Evolutionary conservation across 768 basidiomycete species (phyloP), one percentile per base, ranked within the genome.

Genomic region (Lentinula detonsa): DNA sequence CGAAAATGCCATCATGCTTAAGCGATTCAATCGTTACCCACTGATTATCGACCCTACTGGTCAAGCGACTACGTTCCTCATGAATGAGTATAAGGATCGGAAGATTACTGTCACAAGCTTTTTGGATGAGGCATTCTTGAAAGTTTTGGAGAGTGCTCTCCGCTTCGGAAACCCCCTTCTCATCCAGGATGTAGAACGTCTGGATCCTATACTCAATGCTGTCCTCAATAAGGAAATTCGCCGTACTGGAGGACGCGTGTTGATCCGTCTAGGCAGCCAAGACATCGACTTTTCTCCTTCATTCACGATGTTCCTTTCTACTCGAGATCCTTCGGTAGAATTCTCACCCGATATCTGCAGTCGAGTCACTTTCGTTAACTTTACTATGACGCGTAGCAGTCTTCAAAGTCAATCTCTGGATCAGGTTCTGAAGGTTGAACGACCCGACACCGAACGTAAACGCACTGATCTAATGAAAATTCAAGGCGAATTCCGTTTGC

Each of bases 1-100:
- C 1, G 97, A 98, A 76, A 99, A 99, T 70, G 97, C 97, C n/a
- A 95, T 98, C 74, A 98, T 98, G 94, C 85, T 99, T 70, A 95
- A 96, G 70, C 88, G 95, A 53, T 98, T 95, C 84, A 93, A 93
- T 68, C 91, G 97, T 18, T 98, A 98, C 73, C 97, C 97, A 6
- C 84, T 98, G 55, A 92, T 99, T 61, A 93, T 99, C 67, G 97
- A 99, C 71, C 97, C 97, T 4, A 97, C 96, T 4, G 97, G 95
- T 15, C 97, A 99, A 71, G 97, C 97, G 5, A 95, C 94, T 0
- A 83, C 87, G 9, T 99, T 95, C 85, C 75, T 99, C 56, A 80
- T 95, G 64, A 95, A 96, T 67, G 91, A 97, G 70, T 95, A 95
- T 80, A 89, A 87, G 73, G 92, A 97, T 52, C 87, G 94, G 66